A percentile compares a stretch with the other conserved stretches of the same genome.
Evolutionary conservation across 371 early-diverging fungal genomes (phyloP).

Genomic region (Haplosporangium sp.): DNA sequence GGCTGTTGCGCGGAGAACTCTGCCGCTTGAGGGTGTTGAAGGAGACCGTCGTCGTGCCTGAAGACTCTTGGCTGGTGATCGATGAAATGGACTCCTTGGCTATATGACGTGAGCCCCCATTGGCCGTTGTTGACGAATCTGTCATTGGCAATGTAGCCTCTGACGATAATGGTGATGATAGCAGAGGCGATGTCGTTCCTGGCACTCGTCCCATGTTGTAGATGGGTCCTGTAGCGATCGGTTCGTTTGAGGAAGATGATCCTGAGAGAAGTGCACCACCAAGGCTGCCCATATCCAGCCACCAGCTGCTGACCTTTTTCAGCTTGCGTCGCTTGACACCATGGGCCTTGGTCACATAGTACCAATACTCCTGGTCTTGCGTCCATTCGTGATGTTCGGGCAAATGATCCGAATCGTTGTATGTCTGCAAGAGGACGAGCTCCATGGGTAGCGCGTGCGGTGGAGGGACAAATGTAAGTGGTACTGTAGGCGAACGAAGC

Average conservation of each 20-base stretch:
- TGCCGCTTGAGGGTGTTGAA: slow-evolving; percentile 15
- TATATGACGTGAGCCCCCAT: slow-evolving; percentile 8
- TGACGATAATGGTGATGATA: slow-evolving; percentile 35
- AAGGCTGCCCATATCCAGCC: slow-evolving; percentile 45
- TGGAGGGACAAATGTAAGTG: slow-evolving; percentile 25
- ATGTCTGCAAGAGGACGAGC: slow-evolving; percentile 48
- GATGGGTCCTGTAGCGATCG: slow-evolving; percentile 47
- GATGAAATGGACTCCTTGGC: slow-evolving; percentile 27
- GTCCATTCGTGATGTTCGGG: slow-evolving; percentile 55
- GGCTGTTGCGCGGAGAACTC: slow-evolving; percentile 38
- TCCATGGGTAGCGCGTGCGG: slow-evolving; percentile 53
- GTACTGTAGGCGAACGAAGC: slow-evolving; percentile 1
- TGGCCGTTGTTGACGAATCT: not conserved
- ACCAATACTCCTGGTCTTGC: slow-evolving; percentile 49
- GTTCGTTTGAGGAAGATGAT: slow-evolving; percentile 25
- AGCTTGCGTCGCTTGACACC: slow-evolving; percentile 47
- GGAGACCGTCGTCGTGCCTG: not conserved
- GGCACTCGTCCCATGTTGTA: slow-evolving; percentile 38
- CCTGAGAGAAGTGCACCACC: slow-evolving; percentile 28
- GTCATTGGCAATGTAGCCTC: slow-evolving; percentile 22
- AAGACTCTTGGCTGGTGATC: slow-evolving; percentile 15
- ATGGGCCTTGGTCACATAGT: slow-evolving; percentile 52
- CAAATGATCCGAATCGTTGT: slow-evolving; percentile 52
- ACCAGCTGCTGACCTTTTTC: slow-evolving; percentile 55
- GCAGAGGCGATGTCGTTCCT: slow-evolving; percentile 13